phyloP scores from a whole-genome alignment of 2,329 filamentous ascomycete species.

The Aureobasidium zeae region DNA sequence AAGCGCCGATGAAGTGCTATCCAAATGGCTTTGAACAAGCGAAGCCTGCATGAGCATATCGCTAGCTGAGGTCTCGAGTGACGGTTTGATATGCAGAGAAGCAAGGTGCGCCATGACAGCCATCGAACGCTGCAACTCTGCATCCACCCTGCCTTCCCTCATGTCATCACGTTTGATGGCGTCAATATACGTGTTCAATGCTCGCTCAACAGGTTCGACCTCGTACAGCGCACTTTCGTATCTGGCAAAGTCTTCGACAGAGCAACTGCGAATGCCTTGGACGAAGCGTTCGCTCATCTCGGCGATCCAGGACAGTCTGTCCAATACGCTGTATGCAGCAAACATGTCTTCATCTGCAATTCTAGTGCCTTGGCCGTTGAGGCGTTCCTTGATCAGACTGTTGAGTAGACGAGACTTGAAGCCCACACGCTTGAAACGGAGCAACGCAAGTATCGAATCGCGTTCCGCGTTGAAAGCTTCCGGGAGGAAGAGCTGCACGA shows the following conservation, averaged over 20 bases:
- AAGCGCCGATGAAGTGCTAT: slow-evolving; percentile 63
- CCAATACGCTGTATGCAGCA: slow-evolving; percentile 68
- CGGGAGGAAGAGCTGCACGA: slow-evolving; percentile 81
- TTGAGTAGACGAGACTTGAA: slow-evolving; percentile 81
- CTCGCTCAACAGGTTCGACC: slow-evolving; percentile 82
- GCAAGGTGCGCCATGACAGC: slow-evolving; percentile 79
- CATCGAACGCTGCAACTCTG: slow-evolving; percentile 70
- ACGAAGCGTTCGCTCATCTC: slow-evolving; percentile 78
- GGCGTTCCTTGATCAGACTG: slow-evolving; percentile 67
- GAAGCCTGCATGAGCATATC: slow-evolving; percentile 68
- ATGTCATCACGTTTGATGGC: slow-evolving; percentile 73
- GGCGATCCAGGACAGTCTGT: slow-evolving; percentile 76
- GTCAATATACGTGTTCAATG: slow-evolving; percentile 82
- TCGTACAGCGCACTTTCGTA: slow-evolving; percentile 78
- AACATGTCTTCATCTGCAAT: slow-evolving; percentile 71
- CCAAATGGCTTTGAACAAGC: slow-evolving; percentile 71
- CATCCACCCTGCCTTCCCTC: slow-evolving; percentile 71
- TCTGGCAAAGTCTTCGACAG: slow-evolving; percentile 64
- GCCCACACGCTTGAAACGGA: slow-evolving; percentile 76
- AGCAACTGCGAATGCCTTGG: slow-evolving; percentile 69
- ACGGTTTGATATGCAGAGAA: slow-evolving; percentile 65
- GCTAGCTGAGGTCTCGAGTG: slow-evolving; percentile 65
- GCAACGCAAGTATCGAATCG: slow-evolving; percentile 77
- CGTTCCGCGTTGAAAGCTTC: slow-evolving; percentile 72
- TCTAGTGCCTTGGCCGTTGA: slow-evolving; percentile 57